A percentile compares a stretch with the other conserved stretches of the same genome.
phyloP scores from a whole-genome alignment of 306 rosid genomes.

The Urtica urens region DNA sequence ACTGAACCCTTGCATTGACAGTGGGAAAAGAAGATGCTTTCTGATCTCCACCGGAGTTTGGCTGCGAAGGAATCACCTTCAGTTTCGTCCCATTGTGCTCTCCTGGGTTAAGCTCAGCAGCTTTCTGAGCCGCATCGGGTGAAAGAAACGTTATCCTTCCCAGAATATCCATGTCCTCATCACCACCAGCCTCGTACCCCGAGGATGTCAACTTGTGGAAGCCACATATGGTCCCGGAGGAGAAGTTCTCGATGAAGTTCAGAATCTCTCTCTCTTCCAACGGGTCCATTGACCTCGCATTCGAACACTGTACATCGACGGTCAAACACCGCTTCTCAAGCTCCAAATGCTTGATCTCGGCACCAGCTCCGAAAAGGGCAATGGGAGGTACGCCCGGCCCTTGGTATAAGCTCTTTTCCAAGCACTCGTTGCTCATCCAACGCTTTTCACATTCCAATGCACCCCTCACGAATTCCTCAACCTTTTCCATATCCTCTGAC shows the following conservation, averaged over 20 bases:
- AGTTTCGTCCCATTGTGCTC: constrained; percentile 43
- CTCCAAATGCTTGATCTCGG: constrained; percentile 81
- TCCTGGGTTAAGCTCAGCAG: constrained; percentile 34
- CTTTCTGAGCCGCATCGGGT: constrained; percentile 67
- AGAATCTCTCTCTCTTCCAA: constrained; percentile 65
- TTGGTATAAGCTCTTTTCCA: constrained; percentile 62
- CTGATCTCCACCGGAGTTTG: constrained; percentile 38
- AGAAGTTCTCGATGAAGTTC: constrained; percentile 50
- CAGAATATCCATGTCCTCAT: constrained; percentile 44
- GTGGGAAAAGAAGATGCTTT: constrained; percentile 53
- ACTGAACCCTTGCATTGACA: constrained; percentile 64
- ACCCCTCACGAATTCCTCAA: constrained; percentile 24
- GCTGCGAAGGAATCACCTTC: constrained; percentile 54
- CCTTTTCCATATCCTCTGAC: constrained; percentile 43
- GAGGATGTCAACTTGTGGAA: constrained; percentile 41
- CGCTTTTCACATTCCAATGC: constrained; percentile 50
- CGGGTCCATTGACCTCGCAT: constrained; percentile 33
- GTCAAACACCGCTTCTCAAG: constrained; percentile 64
- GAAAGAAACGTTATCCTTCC: constrained; percentile 63
- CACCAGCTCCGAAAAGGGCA: constrained; percentile 91
- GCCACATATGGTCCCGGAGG: constrained; percentile 49
- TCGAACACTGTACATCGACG: constrained; percentile 51
- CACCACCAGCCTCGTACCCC: constrained; percentile 39
- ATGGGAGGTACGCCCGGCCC: constrained; percentile 55
- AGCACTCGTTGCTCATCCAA: constrained; percentile 51